These are phyloP conservation scores for Hypomontagnella monticulosa DNA, from an alignment of 495 filamentous ascomycete species.

Conservation along the genomic window DNA sequence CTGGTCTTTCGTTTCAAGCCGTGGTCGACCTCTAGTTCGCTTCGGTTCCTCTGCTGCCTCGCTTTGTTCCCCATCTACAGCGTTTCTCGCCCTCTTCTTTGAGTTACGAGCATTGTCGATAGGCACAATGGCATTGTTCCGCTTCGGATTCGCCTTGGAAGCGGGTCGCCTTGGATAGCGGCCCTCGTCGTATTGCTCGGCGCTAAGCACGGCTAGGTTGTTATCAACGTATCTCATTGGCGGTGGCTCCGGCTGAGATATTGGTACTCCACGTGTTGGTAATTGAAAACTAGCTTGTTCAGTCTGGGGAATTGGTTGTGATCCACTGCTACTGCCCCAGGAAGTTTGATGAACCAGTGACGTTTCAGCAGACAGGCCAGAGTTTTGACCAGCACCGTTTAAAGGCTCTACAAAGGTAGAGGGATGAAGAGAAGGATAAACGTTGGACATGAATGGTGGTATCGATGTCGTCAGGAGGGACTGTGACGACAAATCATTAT, in stretches of 20 bases:
- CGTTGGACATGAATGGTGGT: conserved; percentile 11
- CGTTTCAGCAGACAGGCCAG: conserved; percentile 7
- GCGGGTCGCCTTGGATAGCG: conserved; percentile 20
- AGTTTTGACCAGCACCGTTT: conserved; percentile 1
- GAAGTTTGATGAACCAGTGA: conserved; percentile 13
- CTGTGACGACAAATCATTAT: conserved; percentile 17
- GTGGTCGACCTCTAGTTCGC: conserved; percentile 69
- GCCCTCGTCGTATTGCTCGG: conserved; percentile 57
- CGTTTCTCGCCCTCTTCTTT: conserved; percentile 45
- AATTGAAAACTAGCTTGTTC: conserved; percentile 11
- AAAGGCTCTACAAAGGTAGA: conserved; percentile 11
- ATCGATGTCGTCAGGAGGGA: conserved; percentile 21
- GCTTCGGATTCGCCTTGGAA: conserved; percentile 33
- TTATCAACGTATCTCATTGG: conserved; percentile 49
- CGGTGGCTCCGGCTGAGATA: conserved; percentile 19
- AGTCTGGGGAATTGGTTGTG: conserved; percentile 16
- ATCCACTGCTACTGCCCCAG: conserved; percentile 24
- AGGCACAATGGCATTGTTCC: conserved; percentile 3
- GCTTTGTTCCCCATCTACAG: conserved; percentile 19
- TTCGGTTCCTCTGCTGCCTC: conserved; percentile 58
- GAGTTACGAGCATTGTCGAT: conserved; percentile 13
- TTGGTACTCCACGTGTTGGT: conserved; percentile 6
- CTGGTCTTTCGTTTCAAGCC: conserved; percentile 76
- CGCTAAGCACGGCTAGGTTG: conserved; percentile 58
- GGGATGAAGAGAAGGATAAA: conserved; percentile 1